Conservation (phyloP, 257 asterid genomes). For the Perilla frutescens region DNA sequence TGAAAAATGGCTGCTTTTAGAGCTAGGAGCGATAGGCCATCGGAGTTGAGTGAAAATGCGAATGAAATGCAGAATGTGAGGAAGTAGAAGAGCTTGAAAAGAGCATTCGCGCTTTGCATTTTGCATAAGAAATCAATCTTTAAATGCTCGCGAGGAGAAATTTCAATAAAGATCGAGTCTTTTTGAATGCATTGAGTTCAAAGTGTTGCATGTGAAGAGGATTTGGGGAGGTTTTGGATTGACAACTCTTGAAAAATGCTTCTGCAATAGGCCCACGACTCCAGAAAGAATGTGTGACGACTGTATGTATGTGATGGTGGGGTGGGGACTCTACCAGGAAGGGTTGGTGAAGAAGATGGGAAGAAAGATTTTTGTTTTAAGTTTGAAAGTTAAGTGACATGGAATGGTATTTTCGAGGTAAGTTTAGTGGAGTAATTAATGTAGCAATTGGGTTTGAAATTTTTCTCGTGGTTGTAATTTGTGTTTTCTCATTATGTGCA, state of each 20-base stretch:
- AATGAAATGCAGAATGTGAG: conserved; percentile 46
- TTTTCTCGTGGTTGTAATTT: conserved; percentile 11
- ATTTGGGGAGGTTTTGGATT: neutral
- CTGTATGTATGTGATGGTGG: conserved; percentile 9
- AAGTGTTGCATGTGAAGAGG: conserved; percentile 18
- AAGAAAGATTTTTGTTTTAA: conserved; percentile 12
- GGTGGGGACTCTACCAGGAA: conserved; percentile 8
- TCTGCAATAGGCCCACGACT: conserved; percentile 46
- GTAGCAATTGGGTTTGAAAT: conserved; percentile 47
- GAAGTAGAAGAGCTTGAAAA: conserved; percentile 44
- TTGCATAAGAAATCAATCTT: conserved; percentile 50
- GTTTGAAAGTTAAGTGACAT: conserved; percentile 40
- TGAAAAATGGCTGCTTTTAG: conserved; percentile 76
- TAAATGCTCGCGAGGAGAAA: conserved; percentile 17
- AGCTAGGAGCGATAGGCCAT: conserved; percentile 87
- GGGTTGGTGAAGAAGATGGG: conserved; percentile 44
- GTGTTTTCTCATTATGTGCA: neutral
- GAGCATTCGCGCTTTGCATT: neutral
- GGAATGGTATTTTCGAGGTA: conserved; percentile 54
- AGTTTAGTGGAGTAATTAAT: conserved; percentile 31
- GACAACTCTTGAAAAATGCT: conserved; percentile 6
- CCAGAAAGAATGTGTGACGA: conserved; percentile 41
- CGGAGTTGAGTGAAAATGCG: conserved; percentile 60
- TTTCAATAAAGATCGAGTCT: conserved; percentile 9
- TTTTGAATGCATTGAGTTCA: neutral